Evolutionary conservation across 2,329 filamentous ascomycete genomes (phyloP), one percentile per base, ranked within the genome.

Genomic region (Botrytis cinerea): DNA sequence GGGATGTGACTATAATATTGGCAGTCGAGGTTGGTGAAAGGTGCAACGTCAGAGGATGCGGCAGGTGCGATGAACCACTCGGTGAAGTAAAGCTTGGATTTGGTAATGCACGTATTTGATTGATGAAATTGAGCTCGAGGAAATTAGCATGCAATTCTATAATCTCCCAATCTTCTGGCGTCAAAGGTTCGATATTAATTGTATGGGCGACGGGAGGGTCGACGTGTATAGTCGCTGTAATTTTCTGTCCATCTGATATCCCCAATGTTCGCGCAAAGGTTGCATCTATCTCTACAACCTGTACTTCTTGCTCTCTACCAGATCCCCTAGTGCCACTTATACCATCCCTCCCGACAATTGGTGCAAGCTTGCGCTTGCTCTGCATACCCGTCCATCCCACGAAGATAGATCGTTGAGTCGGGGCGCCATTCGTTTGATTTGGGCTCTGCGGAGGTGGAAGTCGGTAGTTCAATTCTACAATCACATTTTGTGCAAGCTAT

Each of bases 381-480:
- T 94, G 92, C 93, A 99, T 97, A 78, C 96, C 96, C 18, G 96
- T 98, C 96, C 96, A 99, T 82, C 96, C 96, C 74, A 97, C 87
- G 81, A 92, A 99, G 78, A 97, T 87, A 66, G 93, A 97, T 79
- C 87, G 89, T 78, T 90, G 88, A 71, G 84, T 83, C 10, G 84
- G 81, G 70, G 85, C 81, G 57, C 85, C 80, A 78, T 85, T 84
- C 40, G 84, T 80, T 76, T 86, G 84, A 67, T 82, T 80, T 70
- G 85, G 79, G 72, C 84, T 81, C 72, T 88, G 82, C 35, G 87
- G 84, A 59, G 86, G 81, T 60, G 88, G 83, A 75, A 87, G 87
- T 80, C 91, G 90, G 83, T 92, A 97, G 81, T 87, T 92, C 76
- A 99, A 88, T 84, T 99, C 96, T 82, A 99, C 92, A 75, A 98